Evolutionary conservation across 495 filamentous ascomycete genomes (phyloP), one percentile per base, ranked within the genome.

Genomic region (Xylaria venustula): DNA sequence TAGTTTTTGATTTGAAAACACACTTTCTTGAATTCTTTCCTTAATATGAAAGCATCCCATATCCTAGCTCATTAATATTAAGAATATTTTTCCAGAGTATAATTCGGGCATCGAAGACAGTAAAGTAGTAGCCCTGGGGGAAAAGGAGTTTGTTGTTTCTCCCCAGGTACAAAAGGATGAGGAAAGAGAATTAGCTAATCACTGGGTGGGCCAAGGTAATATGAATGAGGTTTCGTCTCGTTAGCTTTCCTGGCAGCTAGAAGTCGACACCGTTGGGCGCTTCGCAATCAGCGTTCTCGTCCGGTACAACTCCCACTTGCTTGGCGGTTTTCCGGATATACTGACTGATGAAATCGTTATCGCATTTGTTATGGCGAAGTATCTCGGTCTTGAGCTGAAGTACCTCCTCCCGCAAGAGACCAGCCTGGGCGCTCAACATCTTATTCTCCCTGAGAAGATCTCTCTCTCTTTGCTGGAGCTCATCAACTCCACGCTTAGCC

Each of bases 391-490:
- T 55, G 22, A 55, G 40, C 8, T 15, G 37, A 14, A 55, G 53
- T 1, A 55, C 53, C 26, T 55, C 53, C 14, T 55, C 53, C 1
- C 53, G 53, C 40, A 55, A 23, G 37, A 45, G n/a, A 6, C 53
- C 14, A n/a, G 53, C 53, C 53, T 55, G 36, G n/a, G 40, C 40
- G 17, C 11, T 44, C 40, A 55, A 4, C 53, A 55, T 45, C 40
- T 55, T 44, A 37, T 55, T 55, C 15, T 45, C 53, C 4, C 53
- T 45, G 23, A 55, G 53, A 23, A 55, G 53, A 22, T 55, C 53
- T n/a, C 40, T 28, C 40, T 55, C 53, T 23, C 17, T 55, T 22
- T 55, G 53, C n/a, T 55, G 53, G 37, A 55, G 53, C 15, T 55
- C 53, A n/a, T 55, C 53, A 2, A 55, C 53, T 6, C 53, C 53